Evolutionary conservation across 164 flowering plant genomes (phyloP), one percentile per base, ranked within the genome.

Genomic region (Vitis riparia): DNA sequence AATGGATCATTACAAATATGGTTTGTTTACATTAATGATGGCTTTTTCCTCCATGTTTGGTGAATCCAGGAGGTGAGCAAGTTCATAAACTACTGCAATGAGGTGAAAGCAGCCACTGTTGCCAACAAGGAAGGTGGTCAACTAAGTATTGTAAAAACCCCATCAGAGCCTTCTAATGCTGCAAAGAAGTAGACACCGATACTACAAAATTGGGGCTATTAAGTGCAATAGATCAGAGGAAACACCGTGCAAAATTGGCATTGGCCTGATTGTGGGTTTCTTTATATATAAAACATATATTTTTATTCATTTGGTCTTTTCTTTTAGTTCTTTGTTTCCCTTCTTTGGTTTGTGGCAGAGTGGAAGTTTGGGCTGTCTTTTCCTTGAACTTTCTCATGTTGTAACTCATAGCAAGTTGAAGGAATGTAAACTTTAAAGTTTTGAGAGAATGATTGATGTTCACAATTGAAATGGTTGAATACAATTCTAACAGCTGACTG

Each of bases 41-140:
- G 19, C 8, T 50, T 51, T 52, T 17, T 49, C 29, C n/a, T 49
- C 49, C 37, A 29, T 62, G n/a, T 59, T 49, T 65, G 50, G 23
- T 63, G 59, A 17, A 30, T 50, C 9, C 84, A 91, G 97, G 97
- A 88, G 70, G 62, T 91, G 73, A 92, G 80, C 72, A 92, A 92
- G 84, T 92, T 92, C 79, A 92, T 92, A 65, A 92, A 91, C 76
- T 71, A 86, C 23, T 87, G 90, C 85, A 92, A 92, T 72, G 97
- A 90, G 81, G 72, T 83, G 17, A 92, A 92, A 78, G 94, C 94
- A 32, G 96, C 92, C 12, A 86, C 89, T 49, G 77, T 74, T 55
- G 97, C 97, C 0, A 80, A 73, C 73, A 90, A 92, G 76, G 94
- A 91, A 65, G 96, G 97, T 37, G 96, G 96, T 8, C 91, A 89